These are phyloP conservation scores for Gossypium sturtianum DNA, from an alignment of 345 rosid genomes.

Conservation along the genomic window DNA sequence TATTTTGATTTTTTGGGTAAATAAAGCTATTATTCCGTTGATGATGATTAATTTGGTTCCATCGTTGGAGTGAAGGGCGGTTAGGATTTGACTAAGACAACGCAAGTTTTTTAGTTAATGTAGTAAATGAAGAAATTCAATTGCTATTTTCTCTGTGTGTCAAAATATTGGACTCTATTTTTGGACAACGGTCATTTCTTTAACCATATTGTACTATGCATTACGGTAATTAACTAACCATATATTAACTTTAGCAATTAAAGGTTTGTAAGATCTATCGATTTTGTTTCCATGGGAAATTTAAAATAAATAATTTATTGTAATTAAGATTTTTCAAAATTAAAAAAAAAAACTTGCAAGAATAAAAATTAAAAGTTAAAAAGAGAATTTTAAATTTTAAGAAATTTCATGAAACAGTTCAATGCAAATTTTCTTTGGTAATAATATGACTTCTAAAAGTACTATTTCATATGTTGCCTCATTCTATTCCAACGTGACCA, in stretches of 20 bases:
- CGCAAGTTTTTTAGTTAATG: not conserved
- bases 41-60: not conserved
- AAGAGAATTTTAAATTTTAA: too few species aligned
- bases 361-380: too few species aligned
- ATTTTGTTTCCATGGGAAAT: too few species aligned
- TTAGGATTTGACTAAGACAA: not conserved
- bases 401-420: too few species aligned
- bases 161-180: not conserved
- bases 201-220: not conserved
- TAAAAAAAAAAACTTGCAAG: too few species aligned
- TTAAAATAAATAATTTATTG: too few species aligned
- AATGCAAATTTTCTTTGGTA: too few species aligned
- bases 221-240: not conserved
- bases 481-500: too few species aligned
- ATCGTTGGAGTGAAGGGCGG: not conserved
- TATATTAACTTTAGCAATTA: not conserved
- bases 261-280: not conserved
- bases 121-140: not conserved
- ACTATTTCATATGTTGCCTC: too few species aligned
- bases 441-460: too few species aligned
- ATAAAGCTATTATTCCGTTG: not conserved
- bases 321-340: too few species aligned
- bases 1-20: not conserved
- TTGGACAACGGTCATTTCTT: not conserved
- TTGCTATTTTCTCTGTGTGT: not conserved